Evolutionary conservation across 2,329 filamentous ascomycete genomes (phyloP).

Genomic region (Aspergillus sp.): DNA sequence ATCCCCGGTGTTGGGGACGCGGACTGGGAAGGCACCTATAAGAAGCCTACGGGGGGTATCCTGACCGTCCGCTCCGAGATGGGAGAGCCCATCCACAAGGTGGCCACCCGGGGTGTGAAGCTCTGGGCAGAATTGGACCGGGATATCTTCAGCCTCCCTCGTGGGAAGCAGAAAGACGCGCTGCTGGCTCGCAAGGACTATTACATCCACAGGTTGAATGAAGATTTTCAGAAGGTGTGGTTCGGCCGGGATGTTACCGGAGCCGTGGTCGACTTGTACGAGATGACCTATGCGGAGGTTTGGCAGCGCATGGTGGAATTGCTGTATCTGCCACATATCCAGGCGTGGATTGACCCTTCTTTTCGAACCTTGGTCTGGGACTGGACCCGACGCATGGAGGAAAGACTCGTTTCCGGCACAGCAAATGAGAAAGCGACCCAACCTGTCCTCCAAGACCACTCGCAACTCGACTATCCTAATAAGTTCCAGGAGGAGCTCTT

Average conservation of each 20-base stretch:
- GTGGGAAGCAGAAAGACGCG: neutral
- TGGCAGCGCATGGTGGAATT: neutral
- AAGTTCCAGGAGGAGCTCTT: neutral
- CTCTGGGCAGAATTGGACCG: conserved; percentile 7
- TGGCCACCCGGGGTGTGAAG: neutral
- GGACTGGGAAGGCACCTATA: neutral
- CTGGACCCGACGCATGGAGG: neutral
- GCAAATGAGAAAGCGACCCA: neutral
- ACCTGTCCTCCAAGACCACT: neutral
- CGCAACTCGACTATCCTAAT: neutral
- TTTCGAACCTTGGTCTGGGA: neutral
- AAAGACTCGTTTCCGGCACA: neutral
- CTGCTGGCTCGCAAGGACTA: neutral
- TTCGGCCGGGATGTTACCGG: neutral
- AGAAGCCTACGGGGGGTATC: neutral
- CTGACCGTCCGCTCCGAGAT: conserved; percentile 1
- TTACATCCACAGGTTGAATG: conserved; percentile 5
- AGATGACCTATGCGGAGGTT: conserved; percentile 1
- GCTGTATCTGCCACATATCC: neutral
- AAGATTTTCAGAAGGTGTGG: conserved; percentile 4
- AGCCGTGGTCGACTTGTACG: neutral
- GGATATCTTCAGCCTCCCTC: conserved; percentile 6
- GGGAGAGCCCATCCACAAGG: conserved; percentile 3
- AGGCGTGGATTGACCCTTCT: neutral
- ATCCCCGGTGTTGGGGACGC: neutral